A percentile compares a stretch with the other conserved stretches of the same genome.
These are phyloP conservation scores for Boletus smithii DNA, from an alignment of 1,284 basidiomycete species.

Conservation along the genomic window DNA sequence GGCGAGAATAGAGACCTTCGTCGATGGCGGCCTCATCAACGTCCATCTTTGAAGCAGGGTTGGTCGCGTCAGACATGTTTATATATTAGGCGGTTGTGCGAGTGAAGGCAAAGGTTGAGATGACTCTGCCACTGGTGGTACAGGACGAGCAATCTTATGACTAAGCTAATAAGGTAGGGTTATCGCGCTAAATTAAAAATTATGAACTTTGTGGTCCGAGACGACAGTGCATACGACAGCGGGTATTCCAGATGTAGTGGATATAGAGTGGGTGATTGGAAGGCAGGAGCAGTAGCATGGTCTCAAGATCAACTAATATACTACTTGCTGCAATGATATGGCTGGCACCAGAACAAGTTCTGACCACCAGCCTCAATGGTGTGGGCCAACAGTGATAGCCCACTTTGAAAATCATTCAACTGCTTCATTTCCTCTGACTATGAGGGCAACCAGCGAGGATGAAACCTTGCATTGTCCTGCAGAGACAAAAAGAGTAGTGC, in stretches of 20 bases:
- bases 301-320: neutral
- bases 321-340: no score
- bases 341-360: no score
- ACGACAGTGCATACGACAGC: neutral
- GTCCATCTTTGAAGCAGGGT: slow-evolving; percentile 65
- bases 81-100: slow-evolving; percentile 3
- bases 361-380: no score
- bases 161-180: slow-evolving; percentile 19
- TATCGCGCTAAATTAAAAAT: neutral
- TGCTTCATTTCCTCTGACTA: neutral
- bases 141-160: slow-evolving; percentile 17
- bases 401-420: neutral
- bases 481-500: neutral
- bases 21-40: slow-evolving; percentile 82
- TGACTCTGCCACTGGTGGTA: neutral
- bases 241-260: neutral
- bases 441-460: neutral
- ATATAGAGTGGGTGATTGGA: neutral
- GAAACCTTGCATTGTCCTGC: neutral
- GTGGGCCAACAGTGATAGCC: neutral
- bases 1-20: slow-evolving; percentile 93
- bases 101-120: slow-evolving; percentile 5
- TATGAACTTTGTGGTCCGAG: neutral
- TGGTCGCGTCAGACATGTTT: slow-evolving; percentile 51
- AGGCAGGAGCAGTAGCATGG: neutral